Evolutionary conservation across 345 rosid genomes (phyloP), one percentile per base, ranked within the genome.

Genomic region (Trapa bicornis): DNA sequence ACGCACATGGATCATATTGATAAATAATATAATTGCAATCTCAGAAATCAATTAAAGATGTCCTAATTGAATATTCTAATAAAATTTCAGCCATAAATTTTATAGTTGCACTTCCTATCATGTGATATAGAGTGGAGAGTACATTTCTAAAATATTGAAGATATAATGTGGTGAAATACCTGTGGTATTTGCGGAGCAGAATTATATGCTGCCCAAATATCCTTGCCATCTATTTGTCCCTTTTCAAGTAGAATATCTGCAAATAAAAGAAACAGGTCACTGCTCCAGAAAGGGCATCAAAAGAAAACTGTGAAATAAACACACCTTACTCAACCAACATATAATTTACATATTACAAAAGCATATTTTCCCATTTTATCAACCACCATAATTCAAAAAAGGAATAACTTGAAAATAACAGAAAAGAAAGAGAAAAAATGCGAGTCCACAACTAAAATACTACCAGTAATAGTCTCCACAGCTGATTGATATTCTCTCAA

Each of bases 381-480:
- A 29, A 5, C n/a, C 36, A 57, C 22, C 36, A 57, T 22, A 57
- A 7, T 57, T 29, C 36, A 57, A 0, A 29, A 57, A 32, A 22
- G 61, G 13, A 32, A 58, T 10, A 58, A 32, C 13, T 6, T 32
- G 63, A 11, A 35, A 58, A 35, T 35, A 2, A 58, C 32, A 11
- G 14, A 38, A 54, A 22, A 17, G 43, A 54, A 17, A 7, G 22
- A 8, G 5, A 57, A 57, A 22, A 57, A 29, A 29, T 6, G 37
- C 0, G 37, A 57, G 37, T 57, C 36, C 36, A 48, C 32, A 12
- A 62, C 70, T 5, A 41, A 66, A 65, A 53, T 42, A 66, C 43
- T 32, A 90, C 98, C 98, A 77, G 96, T 90, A 69, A 93, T 90
- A 70, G 86, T 83, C 83, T 93, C 97, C 41, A 93, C 89, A 52